Evolutionary conservation across 139 green algal species (phyloP).

Genomic region (Ulvella scutata): DNA sequence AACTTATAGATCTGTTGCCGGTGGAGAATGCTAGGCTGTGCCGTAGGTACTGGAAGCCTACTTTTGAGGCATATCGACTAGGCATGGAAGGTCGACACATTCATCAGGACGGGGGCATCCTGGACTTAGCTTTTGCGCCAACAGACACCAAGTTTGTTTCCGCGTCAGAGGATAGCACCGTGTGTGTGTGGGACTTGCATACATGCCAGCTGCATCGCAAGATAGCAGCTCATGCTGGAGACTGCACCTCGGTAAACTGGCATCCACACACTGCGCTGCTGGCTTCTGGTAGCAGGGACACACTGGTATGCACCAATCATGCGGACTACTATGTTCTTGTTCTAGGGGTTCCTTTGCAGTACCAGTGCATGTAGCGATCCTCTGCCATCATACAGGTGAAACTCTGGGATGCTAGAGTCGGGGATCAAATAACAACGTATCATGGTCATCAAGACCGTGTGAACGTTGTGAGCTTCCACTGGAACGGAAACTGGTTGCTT

Average conservation of each 20-base stretch:
- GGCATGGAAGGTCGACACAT: background rate
- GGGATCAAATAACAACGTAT: background rate
- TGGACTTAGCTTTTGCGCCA: background rate
- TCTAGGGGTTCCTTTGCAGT: background rate
- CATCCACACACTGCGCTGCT: background rate
- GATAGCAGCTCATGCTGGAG: background rate
- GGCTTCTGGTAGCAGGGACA: background rate
- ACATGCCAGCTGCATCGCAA: background rate
- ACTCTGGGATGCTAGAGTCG: background rate
- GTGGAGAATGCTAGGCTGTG: too few species aligned
- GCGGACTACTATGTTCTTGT: background rate
- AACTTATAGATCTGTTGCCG: too few species aligned
- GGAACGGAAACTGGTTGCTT: background rate
- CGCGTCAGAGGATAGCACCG: background rate
- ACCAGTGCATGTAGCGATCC: background rate
- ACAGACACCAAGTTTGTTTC: background rate
- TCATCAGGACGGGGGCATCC: background rate
- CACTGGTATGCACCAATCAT: background rate
- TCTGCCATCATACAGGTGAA: background rate
- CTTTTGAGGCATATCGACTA: background rate
- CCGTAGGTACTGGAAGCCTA: background rate
- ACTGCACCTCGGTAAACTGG: constrained; percentile 1
- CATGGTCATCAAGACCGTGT: background rate
- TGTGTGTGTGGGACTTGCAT: constrained; percentile 4
- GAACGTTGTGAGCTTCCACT: background rate